Percentiles rank a stretch among this genome's conserved stretches.
Conservation (phyloP, 192 early-diverging fungal species). For the Coemansia sp. region DNA sequence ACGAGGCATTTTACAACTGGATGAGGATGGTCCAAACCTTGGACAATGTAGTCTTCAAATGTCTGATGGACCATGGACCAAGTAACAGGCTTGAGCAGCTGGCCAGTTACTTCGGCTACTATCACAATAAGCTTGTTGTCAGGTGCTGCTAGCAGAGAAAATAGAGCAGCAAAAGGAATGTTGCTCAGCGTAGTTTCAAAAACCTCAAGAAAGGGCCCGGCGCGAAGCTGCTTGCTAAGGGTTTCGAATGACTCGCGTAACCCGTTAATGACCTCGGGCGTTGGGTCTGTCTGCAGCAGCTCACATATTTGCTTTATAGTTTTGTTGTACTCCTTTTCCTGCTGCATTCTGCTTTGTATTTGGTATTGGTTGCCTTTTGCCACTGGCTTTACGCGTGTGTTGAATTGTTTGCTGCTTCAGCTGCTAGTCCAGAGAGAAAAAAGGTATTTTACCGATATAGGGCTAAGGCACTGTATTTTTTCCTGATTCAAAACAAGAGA, state of each 20-base stretch:
- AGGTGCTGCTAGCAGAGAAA: slow-evolving; percentile 46
- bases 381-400: background rate
- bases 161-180: slow-evolving; percentile 47
- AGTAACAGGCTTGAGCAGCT: slow-evolving; percentile 45
- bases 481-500: background rate
- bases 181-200: slow-evolving; percentile 50
- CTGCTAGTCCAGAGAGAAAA: background rate
- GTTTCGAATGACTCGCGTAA: slow-evolving; percentile 38
- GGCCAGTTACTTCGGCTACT: slow-evolving; percentile 36
- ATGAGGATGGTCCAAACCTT: slow-evolving; percentile 49
- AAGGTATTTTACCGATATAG: background rate
- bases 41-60: slow-evolving; percentile 52
- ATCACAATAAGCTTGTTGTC: slow-evolving; percentile 46
- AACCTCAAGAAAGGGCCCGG: slow-evolving; percentile 49
- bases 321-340: slow-evolving; percentile 36
- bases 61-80: slow-evolving; percentile 52
- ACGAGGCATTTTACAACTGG: slow-evolving; percentile 46
- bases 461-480: too few relatives aligned
- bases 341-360: slow-evolving; percentile 8
- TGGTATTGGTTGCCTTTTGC: background rate
- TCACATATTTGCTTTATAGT: slow-evolving; percentile 50
- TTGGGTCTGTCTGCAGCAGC: slow-evolving; percentile 48
- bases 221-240: slow-evolving; percentile 44
- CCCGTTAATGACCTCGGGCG: slow-evolving; percentile 41
- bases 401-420: background rate